Evolutionary conservation across 192 early-diverging fungal species (phyloP).

Genomic region (Coemansia asiatica): DNA sequence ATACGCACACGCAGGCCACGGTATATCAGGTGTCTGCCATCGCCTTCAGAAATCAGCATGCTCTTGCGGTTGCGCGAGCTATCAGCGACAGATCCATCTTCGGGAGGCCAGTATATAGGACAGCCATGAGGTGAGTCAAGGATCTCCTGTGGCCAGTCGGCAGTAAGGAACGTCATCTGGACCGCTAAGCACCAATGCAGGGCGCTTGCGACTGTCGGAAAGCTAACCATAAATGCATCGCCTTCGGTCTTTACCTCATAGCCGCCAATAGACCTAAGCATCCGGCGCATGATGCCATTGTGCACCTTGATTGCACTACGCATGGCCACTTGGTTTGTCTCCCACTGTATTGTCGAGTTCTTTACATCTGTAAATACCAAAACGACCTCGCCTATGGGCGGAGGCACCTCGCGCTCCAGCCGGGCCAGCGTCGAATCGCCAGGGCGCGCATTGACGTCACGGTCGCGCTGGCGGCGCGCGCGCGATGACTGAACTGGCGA

Average conservation of each 20-base stretch:
- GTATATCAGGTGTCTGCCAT: constrained; percentile 63
- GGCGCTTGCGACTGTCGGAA: constrained; percentile 76
- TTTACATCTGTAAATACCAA: constrained; percentile 95
- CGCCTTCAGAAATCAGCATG: constrained; percentile 20
- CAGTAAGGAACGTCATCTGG: constrained; percentile 74
- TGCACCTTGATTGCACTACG: constrained; percentile 83
- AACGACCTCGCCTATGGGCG: constrained; percentile 78
- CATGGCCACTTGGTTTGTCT: constrained; percentile 81
- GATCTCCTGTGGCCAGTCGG: constrained; percentile 87
- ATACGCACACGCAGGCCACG: constrained; percentile 87
- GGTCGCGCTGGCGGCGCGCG: constrained; percentile 47
- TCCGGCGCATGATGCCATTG: constrained; percentile 77
- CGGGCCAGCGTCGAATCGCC: constrained; percentile 62
- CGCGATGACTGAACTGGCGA: constrained; percentile 31
- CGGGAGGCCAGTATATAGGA: constrained; percentile 65
- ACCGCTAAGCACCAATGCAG: constrained; percentile 87
- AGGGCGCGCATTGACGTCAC: constrained; percentile 45
- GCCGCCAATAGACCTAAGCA: constrained; percentile 77
- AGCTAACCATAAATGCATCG: constrained; percentile 92
- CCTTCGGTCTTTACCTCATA: constrained; percentile 97
- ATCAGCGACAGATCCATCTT: constrained; percentile 27
- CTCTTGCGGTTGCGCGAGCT: constrained; percentile 16
- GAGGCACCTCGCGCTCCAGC: constrained; percentile 74
- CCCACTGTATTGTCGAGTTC: constrained; percentile 91
- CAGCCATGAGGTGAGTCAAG: constrained; percentile 73